These are phyloP conservation scores for Quercus rubra DNA, from an alignment of 306 rosid species.

Conservation along the genomic window DNA sequence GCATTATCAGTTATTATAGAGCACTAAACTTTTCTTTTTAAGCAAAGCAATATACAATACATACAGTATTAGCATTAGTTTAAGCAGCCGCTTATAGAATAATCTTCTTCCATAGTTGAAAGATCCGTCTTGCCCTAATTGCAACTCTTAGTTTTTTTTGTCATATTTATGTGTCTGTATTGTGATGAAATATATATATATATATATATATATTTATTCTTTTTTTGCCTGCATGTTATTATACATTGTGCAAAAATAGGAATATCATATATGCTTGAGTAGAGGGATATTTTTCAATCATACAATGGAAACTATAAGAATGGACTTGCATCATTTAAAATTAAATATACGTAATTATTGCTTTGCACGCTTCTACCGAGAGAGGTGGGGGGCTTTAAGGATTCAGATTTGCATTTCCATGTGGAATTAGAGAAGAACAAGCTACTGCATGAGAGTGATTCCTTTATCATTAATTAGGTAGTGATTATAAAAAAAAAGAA, in stretches of 20 bases:
- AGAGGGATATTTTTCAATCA: neutral
- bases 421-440: neutral
- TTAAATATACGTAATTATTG: neutral
- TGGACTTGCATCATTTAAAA: neutral
- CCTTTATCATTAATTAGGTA: too few relatives aligned
- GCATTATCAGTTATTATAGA: too few relatives aligned
- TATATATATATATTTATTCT: neutral
- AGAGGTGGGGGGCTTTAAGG: neutral
- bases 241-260: too few relatives aligned
- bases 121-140: neutral
- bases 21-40: too few relatives aligned
- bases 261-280: too few relatives aligned
- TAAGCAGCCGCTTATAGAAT: too few relatives aligned
- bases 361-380: neutral
- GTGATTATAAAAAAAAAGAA: too few relatives aligned
- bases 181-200: neutral
- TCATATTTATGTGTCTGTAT: neutral
- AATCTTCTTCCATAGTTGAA: too few relatives aligned
- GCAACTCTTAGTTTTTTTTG: neutral
- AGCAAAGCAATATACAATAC: too few relatives aligned
- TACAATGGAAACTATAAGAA: neutral
- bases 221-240: neutral
- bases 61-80: too few relatives aligned
- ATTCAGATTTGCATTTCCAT: neutral
- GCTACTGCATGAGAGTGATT: too few relatives aligned